These are phyloP conservation scores for Stachybotrys echinatus DNA, from an alignment of 2,329 filamentous ascomycete genomes.

Conservation along the genomic window DNA sequence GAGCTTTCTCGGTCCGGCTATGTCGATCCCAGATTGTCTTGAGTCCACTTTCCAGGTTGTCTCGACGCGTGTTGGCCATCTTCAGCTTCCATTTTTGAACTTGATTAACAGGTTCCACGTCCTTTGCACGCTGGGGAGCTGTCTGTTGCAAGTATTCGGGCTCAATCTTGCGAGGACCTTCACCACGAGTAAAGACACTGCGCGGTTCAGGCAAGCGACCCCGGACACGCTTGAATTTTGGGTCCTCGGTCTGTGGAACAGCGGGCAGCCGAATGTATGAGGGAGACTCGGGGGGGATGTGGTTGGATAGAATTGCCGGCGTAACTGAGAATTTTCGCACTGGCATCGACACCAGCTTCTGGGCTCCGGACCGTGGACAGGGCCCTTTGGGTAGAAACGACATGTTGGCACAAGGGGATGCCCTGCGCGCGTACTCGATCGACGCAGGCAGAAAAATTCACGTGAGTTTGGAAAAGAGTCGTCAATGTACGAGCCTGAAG, in stretches of 20 bases:
- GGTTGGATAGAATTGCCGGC: conserved; percentile 32
- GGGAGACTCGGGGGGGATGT: conserved; percentile 81
- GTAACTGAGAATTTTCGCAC: conserved; percentile 28
- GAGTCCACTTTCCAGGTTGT: conserved; percentile 68
- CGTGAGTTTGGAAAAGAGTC: too few relatives aligned
- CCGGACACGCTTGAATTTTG: conserved; percentile 48
- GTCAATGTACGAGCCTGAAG: too few relatives aligned
- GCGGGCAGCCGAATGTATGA: conserved; percentile 78
- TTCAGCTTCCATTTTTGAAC: conserved; percentile 60
- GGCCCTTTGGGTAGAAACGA: conserved; percentile 15
- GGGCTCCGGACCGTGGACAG: conserved; percentile 18
- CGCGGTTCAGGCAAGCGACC: conserved; percentile 81
- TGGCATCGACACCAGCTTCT: conserved; percentile 14
- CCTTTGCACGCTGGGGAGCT: conserved; percentile 48
- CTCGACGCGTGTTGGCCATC: conserved; percentile 67
- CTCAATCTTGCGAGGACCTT: conserved; percentile 55
- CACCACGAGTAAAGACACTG: conserved; percentile 62
- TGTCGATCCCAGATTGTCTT: conserved; percentile 65
- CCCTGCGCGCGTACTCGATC: too few relatives aligned
- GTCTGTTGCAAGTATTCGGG: conserved; percentile 55
- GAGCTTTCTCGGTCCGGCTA: conserved; percentile 30
- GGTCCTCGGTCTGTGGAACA: conserved; percentile 63
- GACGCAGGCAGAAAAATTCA: too few relatives aligned
- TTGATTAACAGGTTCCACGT: conserved; percentile 26
- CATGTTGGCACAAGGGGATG: conserved; percentile 16